These are phyloP conservation scores for Euphorbia schlechtendalii DNA, from an alignment of 441 rosid species.

Conservation along the genomic window DNA sequence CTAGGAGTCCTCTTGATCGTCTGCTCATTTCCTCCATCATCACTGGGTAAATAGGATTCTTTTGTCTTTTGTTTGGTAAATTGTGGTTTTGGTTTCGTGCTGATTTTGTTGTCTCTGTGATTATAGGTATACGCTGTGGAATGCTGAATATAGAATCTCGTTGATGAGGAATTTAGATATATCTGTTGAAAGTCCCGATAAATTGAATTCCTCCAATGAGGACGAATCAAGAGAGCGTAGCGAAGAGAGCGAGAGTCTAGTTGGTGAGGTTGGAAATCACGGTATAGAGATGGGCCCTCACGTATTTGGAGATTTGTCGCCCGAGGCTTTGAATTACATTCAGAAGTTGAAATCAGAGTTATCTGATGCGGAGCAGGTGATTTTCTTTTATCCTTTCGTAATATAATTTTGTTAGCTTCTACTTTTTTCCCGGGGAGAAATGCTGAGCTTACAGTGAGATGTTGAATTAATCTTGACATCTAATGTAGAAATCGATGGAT, in stretches of 20 bases:
- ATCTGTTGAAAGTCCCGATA: conserved; percentile 22
- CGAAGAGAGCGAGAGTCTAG: conserved; percentile 25
- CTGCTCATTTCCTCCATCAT: conserved; percentile 66
- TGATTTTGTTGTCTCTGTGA: not conserved
- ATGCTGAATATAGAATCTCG: conserved; percentile 81
- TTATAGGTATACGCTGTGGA: conserved; percentile 79
- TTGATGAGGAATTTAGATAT: conserved; percentile 61
- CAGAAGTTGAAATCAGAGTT: conserved; percentile 60
- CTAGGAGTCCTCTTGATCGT: conserved; percentile 51
- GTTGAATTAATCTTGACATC: not conserved
- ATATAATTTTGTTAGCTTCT: not conserved
- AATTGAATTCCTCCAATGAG: conserved; percentile 19
- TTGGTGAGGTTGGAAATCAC: conserved; percentile 20
- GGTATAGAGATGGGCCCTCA: conserved; percentile 49
- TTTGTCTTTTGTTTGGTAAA: not conserved
- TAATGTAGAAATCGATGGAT: not conserved
- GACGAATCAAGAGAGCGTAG: conserved; percentile 18
- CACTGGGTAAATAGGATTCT: conserved; percentile 48
- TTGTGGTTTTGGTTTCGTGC: not conserved
- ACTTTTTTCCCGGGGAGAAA: not conserved
- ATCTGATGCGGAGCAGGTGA: conserved; percentile 47
- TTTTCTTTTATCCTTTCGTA: not conserved
- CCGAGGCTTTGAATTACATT: conserved; percentile 53
- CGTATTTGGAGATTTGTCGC: conserved; percentile 56
- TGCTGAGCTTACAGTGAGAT: not conserved